These are phyloP conservation scores for Exserohilum turcica DNA, from an alignment of 2,329 filamentous ascomycete species.

Conservation along the genomic window DNA sequence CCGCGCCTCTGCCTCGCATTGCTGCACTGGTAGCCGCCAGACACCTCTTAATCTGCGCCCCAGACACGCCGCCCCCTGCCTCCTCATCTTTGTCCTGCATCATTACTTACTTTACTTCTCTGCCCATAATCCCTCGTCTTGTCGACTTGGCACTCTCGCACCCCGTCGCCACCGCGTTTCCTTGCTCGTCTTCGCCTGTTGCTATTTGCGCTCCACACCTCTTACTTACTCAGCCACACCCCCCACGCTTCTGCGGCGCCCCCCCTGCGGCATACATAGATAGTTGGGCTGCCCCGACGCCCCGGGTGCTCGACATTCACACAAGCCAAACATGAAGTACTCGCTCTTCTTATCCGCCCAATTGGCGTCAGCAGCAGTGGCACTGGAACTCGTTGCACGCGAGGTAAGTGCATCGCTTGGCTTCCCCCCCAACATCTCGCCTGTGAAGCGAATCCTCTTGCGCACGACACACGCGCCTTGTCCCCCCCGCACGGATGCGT, in stretches of 20 bases:
- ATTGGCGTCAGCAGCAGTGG: slow-evolving; percentile 36
- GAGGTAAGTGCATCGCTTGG: slow-evolving; percentile 43
- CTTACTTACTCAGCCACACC: slow-evolving; percentile 11
- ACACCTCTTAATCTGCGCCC: slow-evolving; percentile 1
- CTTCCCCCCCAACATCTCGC: slow-evolving; percentile 18
- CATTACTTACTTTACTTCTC: too few relatives aligned
- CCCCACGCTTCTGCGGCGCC: background rate
- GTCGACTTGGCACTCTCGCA: too few relatives aligned
- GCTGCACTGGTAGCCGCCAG: slow-evolving; percentile 3
- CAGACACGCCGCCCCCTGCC: slow-evolving; percentile 8
- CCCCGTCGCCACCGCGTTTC: too few relatives aligned
- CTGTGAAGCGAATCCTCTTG: slow-evolving; percentile 24
- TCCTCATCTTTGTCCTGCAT: too few relatives aligned
- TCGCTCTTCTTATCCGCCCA: slow-evolving; percentile 36
- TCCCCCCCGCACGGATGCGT: too few relatives aligned
- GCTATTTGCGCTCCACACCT: slow-evolving; percentile 18
- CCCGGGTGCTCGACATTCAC: background rate
- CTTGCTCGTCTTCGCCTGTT: too few relatives aligned
- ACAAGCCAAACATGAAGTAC: slow-evolving; percentile 35
- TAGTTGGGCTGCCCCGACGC: too few relatives aligned
- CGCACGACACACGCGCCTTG: too few relatives aligned
- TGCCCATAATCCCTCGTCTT: too few relatives aligned
- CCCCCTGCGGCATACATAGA: slow-evolving; percentile 16
- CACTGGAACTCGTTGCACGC: slow-evolving; percentile 38
- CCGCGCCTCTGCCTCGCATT: slow-evolving; percentile 4